Conservation (phyloP, 2,329 filamentous ascomycete genomes). For the Hypoxylon sp. region DNA sequence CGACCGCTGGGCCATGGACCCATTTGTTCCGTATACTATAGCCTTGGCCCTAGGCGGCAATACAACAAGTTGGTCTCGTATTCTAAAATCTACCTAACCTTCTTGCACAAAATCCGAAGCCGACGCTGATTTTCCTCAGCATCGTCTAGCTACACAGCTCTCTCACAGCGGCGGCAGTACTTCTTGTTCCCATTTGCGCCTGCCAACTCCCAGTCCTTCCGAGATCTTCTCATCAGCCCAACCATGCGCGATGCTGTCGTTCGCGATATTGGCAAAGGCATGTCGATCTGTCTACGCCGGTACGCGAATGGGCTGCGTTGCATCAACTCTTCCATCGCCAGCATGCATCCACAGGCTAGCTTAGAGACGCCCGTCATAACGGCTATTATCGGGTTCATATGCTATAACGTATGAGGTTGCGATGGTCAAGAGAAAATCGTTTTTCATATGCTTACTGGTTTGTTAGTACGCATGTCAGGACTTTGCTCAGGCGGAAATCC, state of each 20-base stretch:
- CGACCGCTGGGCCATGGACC: slow-evolving; percentile 38
- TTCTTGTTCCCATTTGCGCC: slow-evolving; percentile 11
- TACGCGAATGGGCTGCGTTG: background rate
- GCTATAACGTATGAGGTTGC: slow-evolving; percentile 38
- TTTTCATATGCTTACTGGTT: background rate
- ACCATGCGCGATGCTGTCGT: background rate
- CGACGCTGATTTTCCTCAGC: slow-evolving; percentile 31
- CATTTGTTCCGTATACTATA: slow-evolving; percentile 33
- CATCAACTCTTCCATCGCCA: background rate
- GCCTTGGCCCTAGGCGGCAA: slow-evolving; percentile 30
- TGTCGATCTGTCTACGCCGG: background rate
- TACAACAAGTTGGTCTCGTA: slow-evolving; percentile 28
- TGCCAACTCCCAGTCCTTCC: background rate
- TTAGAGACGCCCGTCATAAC: slow-evolving; percentile 28
- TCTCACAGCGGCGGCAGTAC: slow-evolving; percentile 27
- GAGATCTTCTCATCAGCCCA: background rate
- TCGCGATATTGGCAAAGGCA: background rate
- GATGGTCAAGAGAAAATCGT: background rate
- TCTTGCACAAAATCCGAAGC: slow-evolving; percentile 22
- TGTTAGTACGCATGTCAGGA: background rate
- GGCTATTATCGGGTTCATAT: slow-evolving; percentile 40
- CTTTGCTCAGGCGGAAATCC: background rate
- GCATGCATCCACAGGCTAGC: slow-evolving; percentile 13
- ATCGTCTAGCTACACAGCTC: slow-evolving; percentile 30
- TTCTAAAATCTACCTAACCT: slow-evolving; percentile 13